Percentiles rank a stretch among this genome's conserved stretches.
phyloP scores from a whole-genome alignment of 2,329 filamentous ascomycete genomes.

The Neurospora crassa region DNA sequence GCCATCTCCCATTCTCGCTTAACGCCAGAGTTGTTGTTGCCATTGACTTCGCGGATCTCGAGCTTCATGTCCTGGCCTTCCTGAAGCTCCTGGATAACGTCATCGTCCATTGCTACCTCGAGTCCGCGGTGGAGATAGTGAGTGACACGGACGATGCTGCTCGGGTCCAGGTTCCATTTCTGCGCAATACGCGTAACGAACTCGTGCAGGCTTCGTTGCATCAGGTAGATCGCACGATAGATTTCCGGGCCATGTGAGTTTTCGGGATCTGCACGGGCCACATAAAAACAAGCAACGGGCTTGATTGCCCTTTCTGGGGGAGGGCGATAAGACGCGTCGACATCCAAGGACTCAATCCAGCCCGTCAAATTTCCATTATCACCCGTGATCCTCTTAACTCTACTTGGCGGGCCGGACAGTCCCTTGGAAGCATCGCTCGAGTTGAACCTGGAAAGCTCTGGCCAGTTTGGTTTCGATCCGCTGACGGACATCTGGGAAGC shows the following conservation, averaged over 20 bases:
- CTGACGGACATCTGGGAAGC: constrained; percentile 43
- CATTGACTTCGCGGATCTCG: constrained; percentile 45
- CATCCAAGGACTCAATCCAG: constrained; percentile 85
- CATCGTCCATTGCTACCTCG: constrained; percentile 81
- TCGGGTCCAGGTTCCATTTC: constrained; percentile 74
- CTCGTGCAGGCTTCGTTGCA: constrained; percentile 64
- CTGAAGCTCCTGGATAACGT: constrained; percentile 70
- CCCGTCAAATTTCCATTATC: constrained; percentile 59
- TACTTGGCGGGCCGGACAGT: constrained; percentile 43
- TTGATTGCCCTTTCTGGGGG: constrained; percentile 63
- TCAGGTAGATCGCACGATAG: constrained; percentile 79
- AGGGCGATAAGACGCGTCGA: constrained; percentile 78
- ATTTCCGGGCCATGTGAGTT: constrained; percentile 48
- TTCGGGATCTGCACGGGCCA: constrained; percentile 47
- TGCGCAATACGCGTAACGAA: constrained; percentile 62
- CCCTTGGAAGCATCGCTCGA: constrained; percentile 37
- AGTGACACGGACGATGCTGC: constrained; percentile 60
- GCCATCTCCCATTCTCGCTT: constrained; percentile 56
- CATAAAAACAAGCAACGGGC: constrained; percentile 79
- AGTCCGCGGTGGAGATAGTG: constrained; percentile 67
- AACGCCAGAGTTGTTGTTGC: constrained; percentile 24
- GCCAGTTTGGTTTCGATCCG: constrained; percentile 37
- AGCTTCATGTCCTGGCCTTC: constrained; percentile 90
- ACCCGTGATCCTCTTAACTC: constrained; percentile 40
- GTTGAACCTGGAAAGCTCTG: constrained; percentile 44